Evolutionary conservation across 352 stramenopile genomes (phyloP), one percentile per base, ranked within the genome.

Genomic region (Phytopythium cucurbitacearum): DNA sequence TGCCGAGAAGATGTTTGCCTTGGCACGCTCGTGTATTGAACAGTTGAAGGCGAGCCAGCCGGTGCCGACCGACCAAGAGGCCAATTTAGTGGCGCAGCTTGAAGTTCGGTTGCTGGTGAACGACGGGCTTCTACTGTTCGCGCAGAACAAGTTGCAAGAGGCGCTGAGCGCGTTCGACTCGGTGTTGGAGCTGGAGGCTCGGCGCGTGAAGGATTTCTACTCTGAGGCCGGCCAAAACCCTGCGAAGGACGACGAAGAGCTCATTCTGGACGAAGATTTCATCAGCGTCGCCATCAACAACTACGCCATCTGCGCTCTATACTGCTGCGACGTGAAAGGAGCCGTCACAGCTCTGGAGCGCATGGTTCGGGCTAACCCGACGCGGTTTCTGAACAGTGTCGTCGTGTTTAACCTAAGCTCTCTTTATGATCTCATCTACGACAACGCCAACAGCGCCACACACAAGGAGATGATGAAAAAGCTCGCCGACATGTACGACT

Each of bases 381-480:
- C 59, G 51, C 82, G 82, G 32, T 89, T 89, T 49, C 59, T 90
- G 15, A 84, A 84, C 45, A 69, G 69, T 7, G 69, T 86, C 37
- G 68, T 93, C 16, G 73, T 91, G 38, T 90, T 93, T 52, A 93
- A 90, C 55, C 67, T 90, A 7, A 90, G 79, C 53, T 90, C 81
- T 46, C 73, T 92, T 5, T 92, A 92, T 66, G 80, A 91, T 52
- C 69, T 91, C 48, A 59, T 87, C 11, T 91, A 66, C 56, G 79
- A 93, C 65, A 89, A 86, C 50, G 60, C 72, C 42, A 89, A 77
- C 43, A 90, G 79, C 65, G 85, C 82, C 12, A 87, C 53, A 28
- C 76, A 78, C 56, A 93, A 93, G 57, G 77, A 91, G 57, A 89
- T 89, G 82, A 89, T 93, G 67, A 85, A 85, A 59, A 80, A 81